phyloP scores from a whole-genome alignment of 2,329 filamentous ascomycete genomes.

The Rugonectria rugulosa region DNA sequence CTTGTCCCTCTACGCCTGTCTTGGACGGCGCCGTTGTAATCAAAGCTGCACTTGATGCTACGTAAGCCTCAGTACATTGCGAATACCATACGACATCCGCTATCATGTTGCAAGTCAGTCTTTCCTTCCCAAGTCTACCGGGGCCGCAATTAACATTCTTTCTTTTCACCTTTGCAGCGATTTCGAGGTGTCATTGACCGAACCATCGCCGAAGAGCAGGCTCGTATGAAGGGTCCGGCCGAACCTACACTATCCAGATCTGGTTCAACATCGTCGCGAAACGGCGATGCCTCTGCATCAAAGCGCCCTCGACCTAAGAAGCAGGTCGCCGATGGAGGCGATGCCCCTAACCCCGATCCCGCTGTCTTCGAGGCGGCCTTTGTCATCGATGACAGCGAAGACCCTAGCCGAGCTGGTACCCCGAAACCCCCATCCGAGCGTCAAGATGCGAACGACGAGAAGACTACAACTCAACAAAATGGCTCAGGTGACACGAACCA shows the following conservation, averaged over 20 bases:
- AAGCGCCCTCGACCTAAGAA: conserved; percentile 51
- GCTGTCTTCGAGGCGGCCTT: conserved; percentile 88
- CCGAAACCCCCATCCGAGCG: conserved; percentile 55
- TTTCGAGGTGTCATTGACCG: conserved; percentile 86
- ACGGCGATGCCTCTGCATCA: conserved; percentile 45
- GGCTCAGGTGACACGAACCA: conserved; percentile 29
- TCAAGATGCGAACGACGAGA: conserved; percentile 41
- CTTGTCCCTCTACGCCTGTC: background rate
- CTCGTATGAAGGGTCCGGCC: conserved; percentile 69
- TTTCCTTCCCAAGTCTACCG: background rate
- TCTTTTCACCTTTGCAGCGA: conserved; percentile 59
- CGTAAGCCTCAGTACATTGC: conserved; percentile 1
- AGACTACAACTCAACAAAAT: conserved; percentile 22
- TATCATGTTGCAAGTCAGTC: conserved; percentile 23
- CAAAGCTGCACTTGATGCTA: conserved; percentile 7
- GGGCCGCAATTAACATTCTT: background rate
- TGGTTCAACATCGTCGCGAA: conserved; percentile 48
- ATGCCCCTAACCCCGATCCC: conserved; percentile 73
- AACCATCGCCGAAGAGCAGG: conserved; percentile 90
- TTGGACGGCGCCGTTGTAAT: background rate
- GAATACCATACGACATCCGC: conserved; percentile 1
- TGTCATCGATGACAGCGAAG: conserved; percentile 83
- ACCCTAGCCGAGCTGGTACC: conserved; percentile 67
- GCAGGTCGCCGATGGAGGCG: conserved; percentile 44
- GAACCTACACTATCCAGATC: conserved; percentile 53